Evolutionary conservation across 371 early-diverging fungal species (phyloP), one percentile per base, ranked within the genome.

Genomic region (Mortierella sp.): DNA sequence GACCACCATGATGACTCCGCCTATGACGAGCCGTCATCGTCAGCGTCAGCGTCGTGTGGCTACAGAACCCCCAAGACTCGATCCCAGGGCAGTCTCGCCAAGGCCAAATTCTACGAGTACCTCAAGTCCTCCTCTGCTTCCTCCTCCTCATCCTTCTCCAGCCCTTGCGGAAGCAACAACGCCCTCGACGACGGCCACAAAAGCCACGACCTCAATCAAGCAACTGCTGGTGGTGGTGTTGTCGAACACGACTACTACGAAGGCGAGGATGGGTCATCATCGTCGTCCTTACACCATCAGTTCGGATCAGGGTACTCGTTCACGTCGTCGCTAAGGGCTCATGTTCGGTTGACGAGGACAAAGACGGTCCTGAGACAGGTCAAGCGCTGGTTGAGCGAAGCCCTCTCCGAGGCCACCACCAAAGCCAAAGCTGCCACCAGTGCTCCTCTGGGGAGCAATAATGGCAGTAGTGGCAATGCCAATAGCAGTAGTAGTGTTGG

Each of bases 291-390:
- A n/a, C 19, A n/a, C 29, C 7, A n/a, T 22, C 71, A 19, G 11
- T 37, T 44, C 11, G 45, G 13, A 44, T 73, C 81, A 34, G 26
- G 39, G 5, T 66, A 45, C n/a, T 80, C 81, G 26, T 70, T 74
- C 64, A 70, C 73, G 11, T 77, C 81, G 1, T 77, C 81, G 16
- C 40, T 80, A n/a, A 58, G 76, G 22, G 72, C 73, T 10, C 67
- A 55, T 0, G 67, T 71, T 52, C 45, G 58, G 1, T 40, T 69
- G 52, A 41, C 73, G 41, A 55, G 52, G 70, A 80, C 77, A 39
- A 80, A 76, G 64, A 76, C 76, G 2, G 74, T 71, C 10, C 58
- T 80, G n/a, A 73, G 74, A 2, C 77, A 80, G 47, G 74, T 76
- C 34, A 80, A 80, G 55, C 70, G 71, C 11, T 58, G 74, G 11